Conservation (phyloP, 139 green algal genomes). For the Chlamydomonas sp. region DNA sequence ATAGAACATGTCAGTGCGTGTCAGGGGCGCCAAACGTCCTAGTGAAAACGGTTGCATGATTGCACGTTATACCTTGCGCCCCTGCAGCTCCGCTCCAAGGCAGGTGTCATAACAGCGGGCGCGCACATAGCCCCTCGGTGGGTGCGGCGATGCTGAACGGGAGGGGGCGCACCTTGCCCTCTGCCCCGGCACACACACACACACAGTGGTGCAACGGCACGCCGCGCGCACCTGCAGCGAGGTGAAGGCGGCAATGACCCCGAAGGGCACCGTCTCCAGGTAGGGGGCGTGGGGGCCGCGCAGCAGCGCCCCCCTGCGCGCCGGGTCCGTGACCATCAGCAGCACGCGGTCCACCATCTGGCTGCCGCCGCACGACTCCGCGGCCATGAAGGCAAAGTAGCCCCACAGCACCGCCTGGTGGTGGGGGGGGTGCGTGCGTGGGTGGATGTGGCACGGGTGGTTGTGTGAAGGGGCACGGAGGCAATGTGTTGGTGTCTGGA, state of each 20-base stretch:
- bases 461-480: background rate
- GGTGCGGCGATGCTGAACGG: background rate
- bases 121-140: background rate
- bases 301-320: background rate
- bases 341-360: conserved; percentile 81
- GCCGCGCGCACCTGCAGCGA: conserved; percentile 61
- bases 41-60: too few species aligned
- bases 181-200: too few species aligned
- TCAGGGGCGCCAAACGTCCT: too few species aligned
- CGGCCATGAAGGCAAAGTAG: conserved; percentile 94
- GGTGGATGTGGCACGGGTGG: too few species aligned
- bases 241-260: conserved; percentile 76
- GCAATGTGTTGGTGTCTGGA: background rate
- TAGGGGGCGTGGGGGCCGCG: conserved; percentile 39
- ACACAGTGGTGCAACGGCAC: too few species aligned
- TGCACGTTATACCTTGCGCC: too few species aligned
- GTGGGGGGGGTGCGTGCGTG: background rate
- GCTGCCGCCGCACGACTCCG: conserved; percentile 72
- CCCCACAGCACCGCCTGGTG: conserved; percentile 73
- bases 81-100: too few species aligned
- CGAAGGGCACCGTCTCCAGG: conserved; percentile 74
- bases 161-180: background rate
- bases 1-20: too few species aligned
- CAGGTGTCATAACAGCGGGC: too few species aligned
- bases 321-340: conserved; percentile 76